Conservation (phyloP, 306 rosid genomes). For the Cucumis melo region DNA sequence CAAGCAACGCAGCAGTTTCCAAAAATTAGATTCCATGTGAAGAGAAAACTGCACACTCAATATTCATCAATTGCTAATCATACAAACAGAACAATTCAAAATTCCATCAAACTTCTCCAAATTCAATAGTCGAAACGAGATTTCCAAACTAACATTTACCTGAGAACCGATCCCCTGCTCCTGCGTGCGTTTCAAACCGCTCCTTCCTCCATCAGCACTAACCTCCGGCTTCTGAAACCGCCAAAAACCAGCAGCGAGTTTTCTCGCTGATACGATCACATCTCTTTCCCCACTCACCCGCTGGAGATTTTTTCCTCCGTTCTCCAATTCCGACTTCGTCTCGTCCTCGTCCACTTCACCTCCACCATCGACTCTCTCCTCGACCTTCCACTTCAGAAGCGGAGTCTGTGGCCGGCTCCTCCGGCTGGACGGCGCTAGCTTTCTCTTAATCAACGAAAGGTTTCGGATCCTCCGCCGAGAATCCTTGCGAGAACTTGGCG, state of each 20-base stretch:
- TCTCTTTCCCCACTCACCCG: slow-evolving; percentile 21
- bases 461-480: slow-evolving; percentile 24
- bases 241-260: slow-evolving; percentile 85
- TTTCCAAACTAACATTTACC: slow-evolving; percentile 24
- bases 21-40: neutral
- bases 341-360: slow-evolving; percentile 16
- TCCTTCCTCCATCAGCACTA: slow-evolving; percentile 15
- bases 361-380: slow-evolving; percentile 10
- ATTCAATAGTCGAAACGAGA: slow-evolving; percentile 17
- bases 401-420: slow-evolving; percentile 85
- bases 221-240: slow-evolving; percentile 60
- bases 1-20: neutral
- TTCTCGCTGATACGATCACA: slow-evolving; percentile 50
- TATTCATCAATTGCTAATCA: neutral
- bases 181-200: slow-evolving; percentile 6
- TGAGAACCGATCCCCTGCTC: slow-evolving; percentile 42
- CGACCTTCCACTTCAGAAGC: slow-evolving; percentile 49
- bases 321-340: slow-evolving; percentile 14
- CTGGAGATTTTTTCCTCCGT: slow-evolving; percentile 24
- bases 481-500: slow-evolving; percentile 17
- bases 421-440: slow-evolving; percentile 23
- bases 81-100: neutral
- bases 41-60: neutral
- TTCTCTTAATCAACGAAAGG: slow-evolving; percentile 21
- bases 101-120: neutral